These are phyloP conservation scores for Biscogniauxia marginata DNA, from an alignment of 2,329 filamentous ascomycete genomes.

Conservation along the genomic window DNA sequence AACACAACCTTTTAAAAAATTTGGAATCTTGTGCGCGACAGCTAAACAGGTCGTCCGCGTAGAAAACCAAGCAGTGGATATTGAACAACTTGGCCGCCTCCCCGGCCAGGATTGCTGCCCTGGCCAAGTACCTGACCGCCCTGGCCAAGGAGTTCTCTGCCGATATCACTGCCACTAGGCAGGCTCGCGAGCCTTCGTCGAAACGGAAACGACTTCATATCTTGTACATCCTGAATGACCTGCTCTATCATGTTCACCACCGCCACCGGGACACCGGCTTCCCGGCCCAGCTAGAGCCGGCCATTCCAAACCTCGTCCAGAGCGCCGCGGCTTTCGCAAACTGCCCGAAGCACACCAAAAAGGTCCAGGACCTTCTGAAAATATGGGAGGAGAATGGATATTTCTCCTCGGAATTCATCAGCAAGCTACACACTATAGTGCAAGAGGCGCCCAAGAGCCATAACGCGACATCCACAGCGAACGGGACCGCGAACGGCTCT, in stretches of 20 bases:
- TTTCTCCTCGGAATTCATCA: conserved; percentile 52
- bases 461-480: conserved; percentile 13
- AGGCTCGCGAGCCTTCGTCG: conserved; percentile 49
- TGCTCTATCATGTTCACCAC: conserved; percentile 67
- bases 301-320: conserved; percentile 62
- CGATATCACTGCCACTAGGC: conserved; percentile 33
- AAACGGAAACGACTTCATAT: conserved; percentile 72
- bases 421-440: conserved; percentile 59
- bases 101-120: conserved; percentile 59
- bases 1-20: conserved; percentile 43
- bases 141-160: conserved; percentile 59
- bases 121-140: conserved; percentile 74
- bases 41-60: conserved; percentile 38
- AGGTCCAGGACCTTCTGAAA: conserved; percentile 62
- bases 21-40: conserved; percentile 33
- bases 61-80: conserved; percentile 90
- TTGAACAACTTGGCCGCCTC: conserved; percentile 70
- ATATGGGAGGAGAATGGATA: conserved; percentile 71
- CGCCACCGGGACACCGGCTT: conserved; percentile 50
- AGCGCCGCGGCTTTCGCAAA: conserved; percentile 56
- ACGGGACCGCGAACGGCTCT: conserved; percentile 25
- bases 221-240: conserved; percentile 76
- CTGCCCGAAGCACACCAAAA: conserved; percentile 63
- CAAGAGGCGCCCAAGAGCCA: conserved; percentile 36
- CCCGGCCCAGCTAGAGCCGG: conserved; percentile 54